Conservation (phyloP, 176 grass and related monocot species). For the Typha latifolia region DNA sequence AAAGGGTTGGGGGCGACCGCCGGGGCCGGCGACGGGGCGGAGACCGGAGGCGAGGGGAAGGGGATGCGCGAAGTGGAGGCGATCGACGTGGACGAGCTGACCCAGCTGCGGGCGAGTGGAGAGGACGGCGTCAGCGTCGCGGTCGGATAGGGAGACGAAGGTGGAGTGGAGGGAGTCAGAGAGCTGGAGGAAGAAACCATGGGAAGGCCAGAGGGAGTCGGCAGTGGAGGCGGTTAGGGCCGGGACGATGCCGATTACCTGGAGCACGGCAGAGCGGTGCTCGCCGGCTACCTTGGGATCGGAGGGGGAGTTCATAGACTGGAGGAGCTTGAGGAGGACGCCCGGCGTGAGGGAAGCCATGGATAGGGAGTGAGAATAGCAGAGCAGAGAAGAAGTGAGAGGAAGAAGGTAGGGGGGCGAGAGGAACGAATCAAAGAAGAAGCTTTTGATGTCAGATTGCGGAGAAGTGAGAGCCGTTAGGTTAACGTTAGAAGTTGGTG, state of each 20-base stretch:
- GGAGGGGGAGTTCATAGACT: constrained; percentile 50
- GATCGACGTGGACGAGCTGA: constrained; percentile 81
- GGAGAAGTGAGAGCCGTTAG: background rate
- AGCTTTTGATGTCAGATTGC: background rate
- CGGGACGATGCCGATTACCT: constrained; percentile 69
- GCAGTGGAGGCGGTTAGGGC: constrained; percentile 69
- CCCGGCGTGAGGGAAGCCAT: constrained; percentile 73
- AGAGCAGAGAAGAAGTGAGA: too few relatives aligned
- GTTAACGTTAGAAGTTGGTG: background rate
- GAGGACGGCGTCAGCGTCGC: constrained; percentile 61
- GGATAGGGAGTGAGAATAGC: background rate
- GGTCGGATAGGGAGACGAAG: constrained; percentile 51
- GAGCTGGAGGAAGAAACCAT: constrained; percentile 81
- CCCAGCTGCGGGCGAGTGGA: constrained; percentile 53
- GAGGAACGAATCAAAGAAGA: background rate
- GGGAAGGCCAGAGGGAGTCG: constrained; percentile 65
- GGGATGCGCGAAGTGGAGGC: constrained; percentile 53
- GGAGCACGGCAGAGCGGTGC: constrained; percentile 74
- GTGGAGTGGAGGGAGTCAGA: constrained; percentile 78
- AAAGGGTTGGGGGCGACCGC: constrained; percentile 30
- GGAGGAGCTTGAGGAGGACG: constrained; percentile 61
- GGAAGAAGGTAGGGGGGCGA: background rate
- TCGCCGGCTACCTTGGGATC: constrained; percentile 50
- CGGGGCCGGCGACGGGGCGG: constrained; percentile 40
- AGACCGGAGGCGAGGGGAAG: constrained; percentile 69